phyloP scores from a whole-genome alignment of 495 filamentous ascomycete species.

The Podospora pseudoanserina region DNA sequence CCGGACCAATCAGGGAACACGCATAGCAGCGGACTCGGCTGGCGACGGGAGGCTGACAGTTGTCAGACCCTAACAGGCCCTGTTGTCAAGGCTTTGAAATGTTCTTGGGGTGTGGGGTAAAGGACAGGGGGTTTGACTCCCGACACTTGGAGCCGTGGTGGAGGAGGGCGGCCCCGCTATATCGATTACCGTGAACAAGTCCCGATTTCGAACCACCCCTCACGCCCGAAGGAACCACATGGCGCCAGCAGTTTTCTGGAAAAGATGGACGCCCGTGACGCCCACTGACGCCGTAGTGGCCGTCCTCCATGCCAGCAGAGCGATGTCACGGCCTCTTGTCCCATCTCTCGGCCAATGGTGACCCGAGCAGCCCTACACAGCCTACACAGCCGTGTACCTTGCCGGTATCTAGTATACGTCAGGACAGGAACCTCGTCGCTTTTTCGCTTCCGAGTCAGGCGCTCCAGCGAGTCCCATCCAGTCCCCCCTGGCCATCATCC shows the following conservation, averaged over 20 bases:
- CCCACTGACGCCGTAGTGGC: too few relatives aligned
- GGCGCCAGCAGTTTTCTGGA: constrained; percentile 15
- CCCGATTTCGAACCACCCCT: constrained; percentile 31
- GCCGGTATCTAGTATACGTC: neutral
- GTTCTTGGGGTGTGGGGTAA: neutral
- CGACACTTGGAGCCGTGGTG: constrained; percentile 21
- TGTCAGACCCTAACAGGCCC: neutral
- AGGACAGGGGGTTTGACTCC: constrained; percentile 10
- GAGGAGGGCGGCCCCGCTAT: constrained; percentile 39
- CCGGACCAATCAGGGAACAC: neutral
- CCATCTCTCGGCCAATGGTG: neutral
- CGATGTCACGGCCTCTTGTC: neutral
- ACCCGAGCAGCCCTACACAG: neutral
- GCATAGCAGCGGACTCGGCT: neutral
- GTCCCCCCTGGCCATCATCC: constrained; percentile 15
- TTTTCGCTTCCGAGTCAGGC: constrained; percentile 12
- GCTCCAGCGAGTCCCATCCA: constrained; percentile 12
- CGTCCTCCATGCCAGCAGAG: neutral
- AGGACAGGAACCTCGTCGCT: constrained; percentile 1
- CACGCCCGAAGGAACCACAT: constrained; percentile 7
- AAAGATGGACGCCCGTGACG: constrained; percentile 5
- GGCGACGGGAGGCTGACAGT: neutral
- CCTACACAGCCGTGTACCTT: neutral
- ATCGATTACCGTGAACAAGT: constrained; percentile 40
- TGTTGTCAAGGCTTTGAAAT: neutral